phyloP scores from a whole-genome alignment of 2,329 filamentous ascomycete species.

The Colletotrichum melonis region DNA sequence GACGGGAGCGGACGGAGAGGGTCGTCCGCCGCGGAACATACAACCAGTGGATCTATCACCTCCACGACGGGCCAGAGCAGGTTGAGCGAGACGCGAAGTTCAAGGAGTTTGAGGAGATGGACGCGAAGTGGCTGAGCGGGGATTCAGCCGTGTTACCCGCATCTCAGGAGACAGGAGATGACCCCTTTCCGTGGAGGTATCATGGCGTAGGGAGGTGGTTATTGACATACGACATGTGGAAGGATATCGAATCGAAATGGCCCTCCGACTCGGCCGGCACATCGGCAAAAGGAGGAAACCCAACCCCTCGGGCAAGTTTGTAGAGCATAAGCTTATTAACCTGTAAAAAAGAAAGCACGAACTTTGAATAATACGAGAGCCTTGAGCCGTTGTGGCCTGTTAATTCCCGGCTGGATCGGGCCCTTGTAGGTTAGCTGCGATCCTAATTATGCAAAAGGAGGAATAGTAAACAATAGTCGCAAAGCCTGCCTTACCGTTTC shows the following conservation, averaged over 20 bases:
- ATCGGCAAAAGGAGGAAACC: too few relatives aligned
- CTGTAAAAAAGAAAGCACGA: not conserved
- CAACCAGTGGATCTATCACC: conserved; percentile 71
- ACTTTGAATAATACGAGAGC: not conserved
- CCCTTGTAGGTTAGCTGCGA: not conserved
- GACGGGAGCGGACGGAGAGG: conserved; percentile 67
- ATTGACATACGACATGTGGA: conserved; percentile 52
- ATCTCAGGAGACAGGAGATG: conserved; percentile 48
- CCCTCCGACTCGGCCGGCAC: not conserved
- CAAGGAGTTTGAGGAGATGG: conserved; percentile 44
- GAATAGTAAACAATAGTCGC: not conserved
- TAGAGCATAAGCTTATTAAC: not conserved
- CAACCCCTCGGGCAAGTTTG: conserved; percentile 11
- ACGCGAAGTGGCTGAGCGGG: conserved; percentile 43
- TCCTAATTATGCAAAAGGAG: not conserved
- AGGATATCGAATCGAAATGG: conserved; percentile 50
- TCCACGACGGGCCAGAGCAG: conserved; percentile 69
- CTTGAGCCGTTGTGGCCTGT: not conserved
- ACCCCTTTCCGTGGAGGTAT: conserved; percentile 54
- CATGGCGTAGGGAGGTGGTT: conserved; percentile 53
- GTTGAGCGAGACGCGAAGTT: conserved; percentile 58
- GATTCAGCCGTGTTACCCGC: conserved; percentile 38
- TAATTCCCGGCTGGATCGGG: not conserved
- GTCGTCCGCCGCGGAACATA: conserved; percentile 70
- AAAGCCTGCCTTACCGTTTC: not conserved